Base-by-base conservation (phyloP, 2,329 filamentous ascomycete genomes). In the Emmonsia crescens region DNA sequence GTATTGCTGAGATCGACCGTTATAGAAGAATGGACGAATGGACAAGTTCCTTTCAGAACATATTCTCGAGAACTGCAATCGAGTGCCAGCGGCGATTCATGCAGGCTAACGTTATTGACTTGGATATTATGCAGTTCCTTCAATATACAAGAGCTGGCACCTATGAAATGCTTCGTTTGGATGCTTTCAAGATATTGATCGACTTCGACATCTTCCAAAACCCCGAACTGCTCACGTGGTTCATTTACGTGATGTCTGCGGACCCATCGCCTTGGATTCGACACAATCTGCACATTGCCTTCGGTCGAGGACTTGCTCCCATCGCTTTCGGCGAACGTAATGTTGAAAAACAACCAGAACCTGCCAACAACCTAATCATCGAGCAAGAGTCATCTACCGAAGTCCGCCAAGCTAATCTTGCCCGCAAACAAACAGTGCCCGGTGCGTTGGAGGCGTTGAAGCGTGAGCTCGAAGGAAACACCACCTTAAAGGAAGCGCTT, bases 1-100 rank as follows among this genome's bases (percentile, higher is more conserved):
- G 82, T 2, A 75, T 87, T 31, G 80, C 81, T 31, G 84, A 86
- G 68, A 82, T 87, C 42, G 82, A 86, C 65, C 79, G 85, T 38
- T 84, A 86, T 64, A 77, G 84, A 60, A 78, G 85, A 42, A 82
- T 87, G 70, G 85, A 87, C 66, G 85, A 87, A 70, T 87, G 84
- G 83, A 83, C 84, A 1, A 80, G 83, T 46, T 86, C 85, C 0
- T 86, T 81, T 68, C 84, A 86, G 61, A 87, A 87, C 66, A 73
- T 86, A 29, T 85, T 85, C 70, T 83, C 85, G 1, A 78, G 78
- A 14, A 84, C 84, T 14, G 83, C 84, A 24, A 75, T 87, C 21
- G 77, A 82, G n/a, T 86, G 84, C 71, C 78, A 84, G 63, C 75
- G 79, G 64, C 78, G 78, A 65, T 74, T 87, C 21, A 81, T 82